Percentiles rank a stretch among this genome's conserved stretches.
Evolutionary conservation across 2,329 filamentous ascomycete genomes (phyloP).

Genomic region (Apiospora saccharicola): DNA sequence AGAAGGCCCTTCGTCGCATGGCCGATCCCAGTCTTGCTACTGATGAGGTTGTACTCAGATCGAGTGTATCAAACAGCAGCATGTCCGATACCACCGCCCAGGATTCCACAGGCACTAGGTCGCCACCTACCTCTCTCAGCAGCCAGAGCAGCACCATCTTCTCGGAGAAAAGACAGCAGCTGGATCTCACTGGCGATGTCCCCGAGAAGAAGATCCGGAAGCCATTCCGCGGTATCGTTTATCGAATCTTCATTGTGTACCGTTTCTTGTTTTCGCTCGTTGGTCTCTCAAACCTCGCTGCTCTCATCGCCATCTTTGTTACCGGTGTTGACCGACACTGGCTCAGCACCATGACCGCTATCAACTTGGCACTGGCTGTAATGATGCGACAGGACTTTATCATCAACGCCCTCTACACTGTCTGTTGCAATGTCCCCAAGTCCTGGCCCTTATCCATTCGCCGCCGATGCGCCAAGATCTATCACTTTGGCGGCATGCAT

Average conservation of each 20-base stretch:
- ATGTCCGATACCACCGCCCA: slow-evolving; percentile 23
- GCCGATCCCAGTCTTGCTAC: slow-evolving; percentile 33
- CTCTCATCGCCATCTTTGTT: slow-evolving; percentile 51
- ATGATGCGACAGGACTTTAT: slow-evolving; percentile 61
- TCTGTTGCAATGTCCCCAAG: slow-evolving; percentile 53
- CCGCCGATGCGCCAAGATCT: slow-evolving; percentile 57
- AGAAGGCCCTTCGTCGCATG: slow-evolving; percentile 50
- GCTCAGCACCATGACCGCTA: slow-evolving; percentile 52
- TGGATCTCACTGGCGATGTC: slow-evolving; percentile 27
- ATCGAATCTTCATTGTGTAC: slow-evolving; percentile 60
- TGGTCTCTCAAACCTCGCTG: slow-evolving; percentile 58
- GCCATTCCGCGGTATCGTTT: slow-evolving; percentile 48
- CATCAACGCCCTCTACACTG: slow-evolving; percentile 58
- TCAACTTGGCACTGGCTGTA: slow-evolving; percentile 58
- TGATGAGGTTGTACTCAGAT: slow-evolving; percentile 21
- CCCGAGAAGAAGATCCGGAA: slow-evolving; percentile 28
- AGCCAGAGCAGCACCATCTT: slow-evolving; percentile 18
- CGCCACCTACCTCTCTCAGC: not conserved
- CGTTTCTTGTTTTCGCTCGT: slow-evolving; percentile 63
- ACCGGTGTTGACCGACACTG: slow-evolving; percentile 44
- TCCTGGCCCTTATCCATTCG: slow-evolving; percentile 57
- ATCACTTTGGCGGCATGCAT: slow-evolving; percentile 61
- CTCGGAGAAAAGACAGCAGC: slow-evolving; percentile 26
- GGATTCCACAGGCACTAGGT: not conserved
- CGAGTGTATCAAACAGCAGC: slow-evolving; percentile 20